These are phyloP conservation scores for Wallemia mellicola DNA, from an alignment of 1,284 basidiomycete genomes.

Conservation along the genomic window DNA sequence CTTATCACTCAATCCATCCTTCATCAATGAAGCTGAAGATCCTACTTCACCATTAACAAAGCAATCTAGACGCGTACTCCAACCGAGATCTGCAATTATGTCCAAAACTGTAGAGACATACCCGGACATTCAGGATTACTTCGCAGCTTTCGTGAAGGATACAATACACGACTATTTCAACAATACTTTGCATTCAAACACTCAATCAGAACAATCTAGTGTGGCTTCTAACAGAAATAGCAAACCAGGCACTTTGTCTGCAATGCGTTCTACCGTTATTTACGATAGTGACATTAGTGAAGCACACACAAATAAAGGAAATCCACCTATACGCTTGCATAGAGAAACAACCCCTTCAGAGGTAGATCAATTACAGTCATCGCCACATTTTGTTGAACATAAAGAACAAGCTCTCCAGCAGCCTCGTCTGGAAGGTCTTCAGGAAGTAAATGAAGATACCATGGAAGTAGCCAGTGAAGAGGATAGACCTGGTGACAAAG, in stretches of 20 bases:
- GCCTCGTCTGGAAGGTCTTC: neutral
- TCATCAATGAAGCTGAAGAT: neutral
- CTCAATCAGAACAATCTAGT: neutral
- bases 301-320: neutral
- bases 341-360: neutral
- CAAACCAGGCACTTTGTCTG: neutral
- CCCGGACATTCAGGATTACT: neutral
- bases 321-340: no score
- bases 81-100: neutral
- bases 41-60: neutral
- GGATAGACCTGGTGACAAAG: neutral
- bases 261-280: neutral
- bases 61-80: neutral
- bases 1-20: neutral
- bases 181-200: neutral
- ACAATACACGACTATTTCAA: neutral
- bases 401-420: no score
- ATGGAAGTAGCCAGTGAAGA: neutral
- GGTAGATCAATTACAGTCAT: neutral
- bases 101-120: neutral
- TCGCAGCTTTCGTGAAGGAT: neutral
- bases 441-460: neutral
- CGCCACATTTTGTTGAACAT: no score
- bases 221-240: neutral
- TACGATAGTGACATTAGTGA: neutral